Percentiles rank a stretch among this genome's conserved stretches.
Conservation (phyloP, 2,329 filamentous ascomycete genomes). For the Aspergillus carbonarius region DNA sequence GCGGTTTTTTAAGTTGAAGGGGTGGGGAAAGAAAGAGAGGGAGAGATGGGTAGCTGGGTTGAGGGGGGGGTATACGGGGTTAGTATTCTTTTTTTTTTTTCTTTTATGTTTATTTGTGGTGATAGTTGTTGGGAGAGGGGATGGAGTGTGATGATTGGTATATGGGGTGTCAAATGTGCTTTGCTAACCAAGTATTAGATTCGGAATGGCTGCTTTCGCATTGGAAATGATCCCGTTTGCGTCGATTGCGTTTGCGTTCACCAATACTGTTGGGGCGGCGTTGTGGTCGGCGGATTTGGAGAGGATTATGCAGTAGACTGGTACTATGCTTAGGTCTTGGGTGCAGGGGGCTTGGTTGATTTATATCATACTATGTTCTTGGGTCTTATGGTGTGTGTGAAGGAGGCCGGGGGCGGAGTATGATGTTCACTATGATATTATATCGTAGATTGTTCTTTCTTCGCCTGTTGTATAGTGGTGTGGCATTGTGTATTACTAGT, state of each 20-base stretch:
- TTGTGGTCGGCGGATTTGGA: conserved; percentile 93
- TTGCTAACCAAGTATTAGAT: no score
- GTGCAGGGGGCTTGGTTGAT: no score
- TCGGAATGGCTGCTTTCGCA: conserved; percentile 76
- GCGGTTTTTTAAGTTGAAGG: conserved; percentile 89
- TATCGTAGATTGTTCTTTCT: no score
- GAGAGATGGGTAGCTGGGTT: conserved; percentile 69
- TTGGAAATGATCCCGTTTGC: conserved; percentile 82
- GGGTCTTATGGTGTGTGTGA: no score
- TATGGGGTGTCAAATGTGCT: no score
- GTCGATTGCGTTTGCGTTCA: conserved; percentile 84
- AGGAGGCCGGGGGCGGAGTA: no score
- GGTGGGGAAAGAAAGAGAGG: conserved; percentile 66
- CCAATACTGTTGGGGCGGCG: conserved; percentile 87
- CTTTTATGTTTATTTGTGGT: neutral
- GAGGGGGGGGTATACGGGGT: conserved; percentile 78
- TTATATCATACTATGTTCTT: no score
- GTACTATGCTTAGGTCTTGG: neutral
- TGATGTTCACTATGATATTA: no score
- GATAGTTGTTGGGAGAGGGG: no score
- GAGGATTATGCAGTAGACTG: conserved; percentile 35
- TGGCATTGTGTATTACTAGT: no score
- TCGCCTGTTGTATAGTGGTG: no score
- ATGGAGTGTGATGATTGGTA: no score
- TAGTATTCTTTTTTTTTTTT: conserved; percentile 36